Percentiles rank a stretch among this genome's conserved stretches.
phyloP scores from a whole-genome alignment of 345 rosid genomes.

The Eutrema japonicum region DNA sequence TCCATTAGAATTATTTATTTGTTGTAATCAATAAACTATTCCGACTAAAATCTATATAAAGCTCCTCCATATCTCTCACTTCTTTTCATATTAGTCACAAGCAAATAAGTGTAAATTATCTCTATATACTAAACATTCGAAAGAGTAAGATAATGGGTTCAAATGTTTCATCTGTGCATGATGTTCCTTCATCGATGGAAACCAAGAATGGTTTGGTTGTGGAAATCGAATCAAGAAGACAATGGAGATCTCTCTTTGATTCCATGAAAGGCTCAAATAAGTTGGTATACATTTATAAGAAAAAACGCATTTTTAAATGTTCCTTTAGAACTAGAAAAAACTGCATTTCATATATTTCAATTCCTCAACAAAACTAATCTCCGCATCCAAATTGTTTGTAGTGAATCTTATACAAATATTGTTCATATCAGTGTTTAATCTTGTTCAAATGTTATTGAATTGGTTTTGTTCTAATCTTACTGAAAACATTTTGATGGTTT shows the following conservation, averaged over 20 bases:
- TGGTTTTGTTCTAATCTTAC: constrained; percentile 11
- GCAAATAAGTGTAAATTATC: constrained; percentile 19
- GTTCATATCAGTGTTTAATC: neutral
- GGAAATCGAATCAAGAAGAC: constrained; percentile 57
- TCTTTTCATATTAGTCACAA: constrained; percentile 19
- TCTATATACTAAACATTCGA: neutral
- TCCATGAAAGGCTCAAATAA: constrained; percentile 59
- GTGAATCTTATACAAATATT: neutral
- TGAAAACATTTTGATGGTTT: constrained; percentile 2
- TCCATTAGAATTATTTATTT: constrained; percentile 7
- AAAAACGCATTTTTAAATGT: neutral
- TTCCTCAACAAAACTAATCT: neutral
- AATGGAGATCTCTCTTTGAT: constrained; percentile 66
- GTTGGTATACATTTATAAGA: constrained; percentile 51
- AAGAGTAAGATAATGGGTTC: constrained; percentile 42
- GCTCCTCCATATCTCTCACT: neutral
- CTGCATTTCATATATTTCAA: neutral
- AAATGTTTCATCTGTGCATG: constrained; percentile 40
- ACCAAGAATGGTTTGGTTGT: constrained; percentile 36
- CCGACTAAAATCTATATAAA: constrained; percentile 31
- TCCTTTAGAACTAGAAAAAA: neutral
- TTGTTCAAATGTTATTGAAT: neutral
- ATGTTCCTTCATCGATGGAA: constrained; percentile 38
- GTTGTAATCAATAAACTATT: neutral
- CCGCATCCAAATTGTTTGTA: neutral